phyloP scores from a whole-genome alignment of 1,139 yeast genomes.

The Neolecta irregularis region DNA sequence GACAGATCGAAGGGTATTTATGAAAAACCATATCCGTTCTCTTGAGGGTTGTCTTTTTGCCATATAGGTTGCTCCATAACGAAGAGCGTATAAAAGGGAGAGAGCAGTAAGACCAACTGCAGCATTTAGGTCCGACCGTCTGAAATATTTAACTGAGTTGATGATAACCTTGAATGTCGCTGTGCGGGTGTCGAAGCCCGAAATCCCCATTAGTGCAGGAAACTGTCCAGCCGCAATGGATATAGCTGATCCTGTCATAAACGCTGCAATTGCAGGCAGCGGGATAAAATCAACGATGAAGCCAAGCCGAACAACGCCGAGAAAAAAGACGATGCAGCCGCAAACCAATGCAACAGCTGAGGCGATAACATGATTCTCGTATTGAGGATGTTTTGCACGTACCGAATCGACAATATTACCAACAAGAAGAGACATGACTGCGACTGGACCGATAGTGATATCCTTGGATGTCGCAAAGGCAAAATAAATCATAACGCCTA shows the following conservation, averaged over 20 bases:
- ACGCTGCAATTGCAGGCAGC: slow-evolving; percentile 83
- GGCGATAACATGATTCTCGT: slow-evolving; percentile 48
- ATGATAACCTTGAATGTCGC: slow-evolving; percentile 58
- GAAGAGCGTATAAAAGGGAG: slow-evolving; percentile 53
- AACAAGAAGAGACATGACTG: slow-evolving; percentile 84
- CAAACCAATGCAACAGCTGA: slow-evolving; percentile 64
- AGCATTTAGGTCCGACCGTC: slow-evolving; percentile 56
- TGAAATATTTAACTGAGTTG: slow-evolving; percentile 55
- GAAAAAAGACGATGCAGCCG: slow-evolving; percentile 69
- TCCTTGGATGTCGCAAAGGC: slow-evolving; percentile 91
- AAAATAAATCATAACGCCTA: slow-evolving; percentile 79
- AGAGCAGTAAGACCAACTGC: slow-evolving; percentile 75
- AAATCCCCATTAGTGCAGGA: slow-evolving; percentile 71
- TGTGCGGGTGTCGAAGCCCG: slow-evolving; percentile 53
- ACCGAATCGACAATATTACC: slow-evolving; percentile 62
- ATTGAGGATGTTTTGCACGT: slow-evolving; percentile 32
- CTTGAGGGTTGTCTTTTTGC: slow-evolving; percentile 52
- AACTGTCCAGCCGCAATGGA: slow-evolving; percentile 71
- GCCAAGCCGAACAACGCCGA: slow-evolving; percentile 73
- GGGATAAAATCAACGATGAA: slow-evolving; percentile 81
- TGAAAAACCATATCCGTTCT: slow-evolving; percentile 46
- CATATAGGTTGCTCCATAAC: slow-evolving; percentile 39
- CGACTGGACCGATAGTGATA: slow-evolving; percentile 93
- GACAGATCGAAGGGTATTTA: slow-evolving; percentile 66
- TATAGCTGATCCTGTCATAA: slow-evolving; percentile 89